These are phyloP conservation scores for Kodamaea nitidulidarum DNA, from an alignment of 805 yeast genomes.

Conservation along the genomic window DNA sequence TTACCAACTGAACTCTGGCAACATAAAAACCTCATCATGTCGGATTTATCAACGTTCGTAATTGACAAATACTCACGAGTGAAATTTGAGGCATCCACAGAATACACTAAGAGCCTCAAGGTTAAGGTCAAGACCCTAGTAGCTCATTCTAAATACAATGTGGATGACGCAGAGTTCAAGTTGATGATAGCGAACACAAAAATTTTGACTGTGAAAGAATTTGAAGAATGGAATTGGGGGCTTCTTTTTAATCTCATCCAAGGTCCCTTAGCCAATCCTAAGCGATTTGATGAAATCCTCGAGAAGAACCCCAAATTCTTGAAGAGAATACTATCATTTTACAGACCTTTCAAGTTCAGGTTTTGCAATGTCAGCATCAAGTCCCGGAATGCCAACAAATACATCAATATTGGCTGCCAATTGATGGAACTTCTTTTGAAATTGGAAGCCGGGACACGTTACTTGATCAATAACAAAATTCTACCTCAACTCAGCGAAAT, in stretches of 20 bases:
- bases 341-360: slow-evolving; percentile 84
- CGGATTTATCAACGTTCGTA: slow-evolving; percentile 29
- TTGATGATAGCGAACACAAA: slow-evolving; percentile 62
- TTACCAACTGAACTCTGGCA: slow-evolving; percentile 47
- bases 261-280: slow-evolving; percentile 76
- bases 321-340: slow-evolving; percentile 80
- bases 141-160: slow-evolving; percentile 20
- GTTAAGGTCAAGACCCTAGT: slow-evolving; percentile 19
- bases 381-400: slow-evolving; percentile 50
- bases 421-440: slow-evolving; percentile 63
- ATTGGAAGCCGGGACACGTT: slow-evolving; percentile 61
- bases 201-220: slow-evolving; percentile 75
- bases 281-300: slow-evolving; percentile 69
- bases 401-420: slow-evolving; percentile 70
- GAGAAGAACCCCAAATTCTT: slow-evolving; percentile 76
- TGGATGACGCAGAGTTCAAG: slow-evolving; percentile 66
- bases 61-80: slow-evolving; percentile 44
- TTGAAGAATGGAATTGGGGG: slow-evolving; percentile 84
- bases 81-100: slow-evolving; percentile 26
- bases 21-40: slow-evolving; percentile 12
- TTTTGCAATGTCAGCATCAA: slow-evolving; percentile 46
- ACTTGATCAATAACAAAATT: slow-evolving; percentile 67
- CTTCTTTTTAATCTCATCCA: slow-evolving; percentile 64
- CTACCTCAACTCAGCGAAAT: slow-evolving; percentile 88
- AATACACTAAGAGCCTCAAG: slow-evolving; percentile 27